Conservation (phyloP, 352 stramenopile genomes). For the Pythium utonaiense region DNA sequence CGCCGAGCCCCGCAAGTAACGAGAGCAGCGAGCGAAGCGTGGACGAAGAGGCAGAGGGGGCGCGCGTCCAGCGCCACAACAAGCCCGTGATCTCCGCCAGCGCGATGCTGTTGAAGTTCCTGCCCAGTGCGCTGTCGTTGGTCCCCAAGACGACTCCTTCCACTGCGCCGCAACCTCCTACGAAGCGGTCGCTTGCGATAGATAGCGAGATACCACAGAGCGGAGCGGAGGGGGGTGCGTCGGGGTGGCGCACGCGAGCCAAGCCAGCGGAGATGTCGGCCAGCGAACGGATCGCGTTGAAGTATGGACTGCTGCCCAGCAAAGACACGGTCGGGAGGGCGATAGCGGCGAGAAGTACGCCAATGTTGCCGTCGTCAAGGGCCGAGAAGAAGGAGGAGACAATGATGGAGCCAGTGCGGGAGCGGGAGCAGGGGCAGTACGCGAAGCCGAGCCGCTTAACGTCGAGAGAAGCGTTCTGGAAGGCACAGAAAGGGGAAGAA, state of each 20-base stretch:
- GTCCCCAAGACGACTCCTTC: not conserved
- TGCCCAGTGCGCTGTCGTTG: slow-evolving; percentile 17
- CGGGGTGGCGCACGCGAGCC: slow-evolving; percentile 4
- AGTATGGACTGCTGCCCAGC: slow-evolving; percentile 51
- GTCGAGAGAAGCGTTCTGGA: slow-evolving; percentile 19
- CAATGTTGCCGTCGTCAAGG: not conserved
- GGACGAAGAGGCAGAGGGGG: not conserved
- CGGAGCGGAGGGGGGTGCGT: not conserved
- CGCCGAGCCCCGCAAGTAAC: slow-evolving; percentile 9
- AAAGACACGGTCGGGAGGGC: slow-evolving; percentile 5
- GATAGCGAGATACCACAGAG: not conserved
- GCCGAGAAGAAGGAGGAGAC: not conserved
- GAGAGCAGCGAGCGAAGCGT: not conserved
- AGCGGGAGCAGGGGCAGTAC: not conserved
- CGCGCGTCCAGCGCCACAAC: not conserved
- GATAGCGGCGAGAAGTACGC: not conserved
- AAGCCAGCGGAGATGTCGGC: slow-evolving; percentile 26
- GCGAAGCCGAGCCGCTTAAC: not conserved
- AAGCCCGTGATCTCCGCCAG: slow-evolving; percentile 66
- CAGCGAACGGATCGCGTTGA: slow-evolving; percentile 51
- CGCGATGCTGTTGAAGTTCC: slow-evolving; percentile 49
- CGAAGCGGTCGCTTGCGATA: slow-evolving; percentile 12
- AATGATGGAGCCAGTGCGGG: not conserved
- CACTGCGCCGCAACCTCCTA: not conserved
- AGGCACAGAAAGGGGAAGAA: slow-evolving; percentile 2